A percentile compares a stretch with the other conserved stretches of the same genome.
These are phyloP conservation scores for Mycena galopus DNA, from an alignment of 768 basidiomycete species.

Conservation along the genomic window DNA sequence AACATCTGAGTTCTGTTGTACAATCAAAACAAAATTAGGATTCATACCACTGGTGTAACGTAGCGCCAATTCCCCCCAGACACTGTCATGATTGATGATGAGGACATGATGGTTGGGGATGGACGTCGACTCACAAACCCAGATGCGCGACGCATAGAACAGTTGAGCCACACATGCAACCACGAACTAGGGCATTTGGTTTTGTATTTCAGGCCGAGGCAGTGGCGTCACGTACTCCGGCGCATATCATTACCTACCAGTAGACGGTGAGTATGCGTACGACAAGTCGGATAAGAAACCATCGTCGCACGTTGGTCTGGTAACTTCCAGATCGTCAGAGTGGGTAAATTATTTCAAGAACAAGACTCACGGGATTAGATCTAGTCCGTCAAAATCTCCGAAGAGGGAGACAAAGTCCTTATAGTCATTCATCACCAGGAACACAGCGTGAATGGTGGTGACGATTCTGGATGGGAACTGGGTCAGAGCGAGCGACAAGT, in stretches of 20 bases:
- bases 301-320: neutral
- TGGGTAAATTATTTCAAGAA: neutral
- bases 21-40: neutral
- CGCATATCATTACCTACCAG: neutral
- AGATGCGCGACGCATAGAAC: neutral
- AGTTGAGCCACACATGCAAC: conserved; percentile 1
- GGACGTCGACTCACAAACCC: neutral
- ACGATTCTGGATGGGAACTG: neutral
- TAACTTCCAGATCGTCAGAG: neutral
- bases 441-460: neutral
- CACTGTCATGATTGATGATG: neutral
- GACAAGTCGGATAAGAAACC: neutral
- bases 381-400: neutral
- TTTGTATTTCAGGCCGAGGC: neutral
- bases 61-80: neutral
- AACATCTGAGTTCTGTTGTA: neutral
- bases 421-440: neutral
- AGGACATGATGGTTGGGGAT: neutral
- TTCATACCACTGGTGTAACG: neutral
- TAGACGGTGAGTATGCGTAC: neutral
- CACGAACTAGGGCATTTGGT: neutral
- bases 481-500: neutral
- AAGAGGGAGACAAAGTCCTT: neutral
- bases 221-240: neutral
- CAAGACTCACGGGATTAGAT: neutral